A percentile compares a stretch with the other conserved stretches of the same genome.
phyloP scores from a whole-genome alignment of 768 basidiomycete genomes.

The Pisolithus tinctorius region DNA sequence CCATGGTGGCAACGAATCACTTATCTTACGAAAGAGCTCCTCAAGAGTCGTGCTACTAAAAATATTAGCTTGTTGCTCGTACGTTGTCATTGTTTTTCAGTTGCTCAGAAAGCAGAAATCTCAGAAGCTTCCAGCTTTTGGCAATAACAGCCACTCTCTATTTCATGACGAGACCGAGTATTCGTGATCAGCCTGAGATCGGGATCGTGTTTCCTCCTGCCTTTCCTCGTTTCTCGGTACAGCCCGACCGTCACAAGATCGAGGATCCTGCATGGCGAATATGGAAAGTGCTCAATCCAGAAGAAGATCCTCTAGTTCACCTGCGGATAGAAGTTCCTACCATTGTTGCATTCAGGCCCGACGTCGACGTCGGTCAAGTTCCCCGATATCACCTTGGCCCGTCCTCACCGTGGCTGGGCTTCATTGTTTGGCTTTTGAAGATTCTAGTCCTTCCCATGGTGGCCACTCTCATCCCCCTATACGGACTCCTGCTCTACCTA shows the following conservation, averaged over 20 bases:
- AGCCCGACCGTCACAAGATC: conserved; percentile 23
- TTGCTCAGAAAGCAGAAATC: background rate
- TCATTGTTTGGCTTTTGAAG: conserved; percentile 69
- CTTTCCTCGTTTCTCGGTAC: conserved; percentile 30
- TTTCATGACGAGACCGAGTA: conserved; percentile 55
- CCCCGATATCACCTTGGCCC: conserved; percentile 33
- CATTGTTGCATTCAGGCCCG: conserved; percentile 58
- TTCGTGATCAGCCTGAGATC: conserved; percentile 22
- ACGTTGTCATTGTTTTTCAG: conserved; percentile 13
- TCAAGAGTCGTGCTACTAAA: conserved; percentile 64
- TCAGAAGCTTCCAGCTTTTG: conserved; percentile 47
- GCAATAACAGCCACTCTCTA: conserved; percentile 72
- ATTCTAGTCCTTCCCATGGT: conserved; percentile 84
- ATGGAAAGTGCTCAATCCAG: conserved; percentile 76
- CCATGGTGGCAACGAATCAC: conserved; percentile 28
- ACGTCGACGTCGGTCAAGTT: conserved; percentile 22
- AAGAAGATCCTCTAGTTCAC: conserved; percentile 58
- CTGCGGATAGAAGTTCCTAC: conserved; percentile 76
- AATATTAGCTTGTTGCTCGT: conserved; percentile 80
- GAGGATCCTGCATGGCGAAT: conserved; percentile 55
- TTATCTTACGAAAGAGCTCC: conserved; percentile 32
- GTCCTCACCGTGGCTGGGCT: conserved; percentile 44
- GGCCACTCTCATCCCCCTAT: conserved; percentile 66
- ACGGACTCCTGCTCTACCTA: conserved; percentile 73
- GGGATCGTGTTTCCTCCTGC: conserved; percentile 14